These are phyloP conservation scores for Aspergillus sp. DNA, from an alignment of 2,329 filamentous ascomycete species.

Conservation along the genomic window DNA sequence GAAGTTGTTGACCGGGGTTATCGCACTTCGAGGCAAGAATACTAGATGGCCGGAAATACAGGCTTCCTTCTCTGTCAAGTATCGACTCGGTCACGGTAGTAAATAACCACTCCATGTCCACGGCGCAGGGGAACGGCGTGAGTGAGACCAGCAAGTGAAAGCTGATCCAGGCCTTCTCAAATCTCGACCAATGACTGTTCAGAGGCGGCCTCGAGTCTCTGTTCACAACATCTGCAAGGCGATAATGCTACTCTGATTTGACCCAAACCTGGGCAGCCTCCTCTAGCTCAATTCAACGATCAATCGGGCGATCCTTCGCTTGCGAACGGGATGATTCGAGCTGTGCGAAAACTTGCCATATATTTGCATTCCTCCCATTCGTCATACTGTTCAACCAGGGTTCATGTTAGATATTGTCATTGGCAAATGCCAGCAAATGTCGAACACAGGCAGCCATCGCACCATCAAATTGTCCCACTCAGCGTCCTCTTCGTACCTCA, in stretches of 20 bases:
- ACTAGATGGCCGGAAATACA: background rate
- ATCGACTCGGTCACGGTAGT: background rate
- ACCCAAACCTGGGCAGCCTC: constrained; percentile 1
- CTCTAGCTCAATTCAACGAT: background rate
- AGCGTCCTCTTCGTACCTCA: background rate
- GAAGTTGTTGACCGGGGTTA: constrained; percentile 11
- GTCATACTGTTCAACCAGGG: background rate
- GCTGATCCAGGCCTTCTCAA: background rate
- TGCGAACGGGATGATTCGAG: background rate
- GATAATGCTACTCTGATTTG: background rate
- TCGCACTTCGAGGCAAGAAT: constrained; percentile 7
- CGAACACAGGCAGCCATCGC: background rate
- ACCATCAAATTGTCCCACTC: background rate
- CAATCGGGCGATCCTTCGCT: background rate
- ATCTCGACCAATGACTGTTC: background rate
- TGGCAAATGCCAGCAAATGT: background rate
- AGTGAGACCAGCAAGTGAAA: background rate
- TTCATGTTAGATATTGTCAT: background rate
- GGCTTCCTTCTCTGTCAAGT: background rate
- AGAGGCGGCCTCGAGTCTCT: background rate
- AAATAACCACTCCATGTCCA: background rate
- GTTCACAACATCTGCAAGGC: constrained; percentile 7
- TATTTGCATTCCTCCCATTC: background rate
- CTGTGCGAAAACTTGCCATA: background rate
- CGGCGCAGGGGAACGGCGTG: background rate